Evolutionary conservation across 2,329 filamentous ascomycete genomes (phyloP).

Genomic region (Ceratocystis cubensis): DNA sequence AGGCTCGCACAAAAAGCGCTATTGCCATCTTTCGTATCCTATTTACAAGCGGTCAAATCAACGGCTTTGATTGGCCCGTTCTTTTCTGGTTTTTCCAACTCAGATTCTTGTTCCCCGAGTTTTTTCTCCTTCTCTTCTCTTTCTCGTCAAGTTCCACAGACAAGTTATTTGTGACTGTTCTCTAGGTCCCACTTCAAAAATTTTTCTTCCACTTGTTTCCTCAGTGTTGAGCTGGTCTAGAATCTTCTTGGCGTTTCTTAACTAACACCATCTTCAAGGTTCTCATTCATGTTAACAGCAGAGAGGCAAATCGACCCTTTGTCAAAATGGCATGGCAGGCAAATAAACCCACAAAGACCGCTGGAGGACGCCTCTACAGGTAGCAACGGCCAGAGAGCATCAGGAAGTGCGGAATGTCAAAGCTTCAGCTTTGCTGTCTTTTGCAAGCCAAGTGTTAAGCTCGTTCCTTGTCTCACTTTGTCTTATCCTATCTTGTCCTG

Average conservation of each 20-base stretch:
- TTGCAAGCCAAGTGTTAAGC: neutral
- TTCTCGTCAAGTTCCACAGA: neutral
- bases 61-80: neutral
- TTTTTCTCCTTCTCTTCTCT: neutral
- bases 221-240: neutral
- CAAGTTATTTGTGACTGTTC: too few relatives aligned
- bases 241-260: neutral
- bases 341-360: too few relatives aligned
- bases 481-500: too few relatives aligned
- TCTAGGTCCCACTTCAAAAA: neutral
- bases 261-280: neutral
- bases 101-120: neutral
- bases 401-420: too few relatives aligned
- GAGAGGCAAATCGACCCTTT: too few relatives aligned
- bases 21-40: too few relatives aligned
- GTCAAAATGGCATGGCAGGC: too few relatives aligned
- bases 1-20: neutral
- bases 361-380: too few relatives aligned
- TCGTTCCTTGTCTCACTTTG: neutral
- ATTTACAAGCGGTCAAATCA: too few relatives aligned
- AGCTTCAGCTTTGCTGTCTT: neutral
- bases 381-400: neutral
- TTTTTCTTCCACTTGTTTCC: neutral
- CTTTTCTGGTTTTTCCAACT: neutral
- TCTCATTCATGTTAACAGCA: too few relatives aligned